Evolutionary conservation across 2,329 filamentous ascomycete species (phyloP).

Genomic region (Colletotrichum australisinense): DNA sequence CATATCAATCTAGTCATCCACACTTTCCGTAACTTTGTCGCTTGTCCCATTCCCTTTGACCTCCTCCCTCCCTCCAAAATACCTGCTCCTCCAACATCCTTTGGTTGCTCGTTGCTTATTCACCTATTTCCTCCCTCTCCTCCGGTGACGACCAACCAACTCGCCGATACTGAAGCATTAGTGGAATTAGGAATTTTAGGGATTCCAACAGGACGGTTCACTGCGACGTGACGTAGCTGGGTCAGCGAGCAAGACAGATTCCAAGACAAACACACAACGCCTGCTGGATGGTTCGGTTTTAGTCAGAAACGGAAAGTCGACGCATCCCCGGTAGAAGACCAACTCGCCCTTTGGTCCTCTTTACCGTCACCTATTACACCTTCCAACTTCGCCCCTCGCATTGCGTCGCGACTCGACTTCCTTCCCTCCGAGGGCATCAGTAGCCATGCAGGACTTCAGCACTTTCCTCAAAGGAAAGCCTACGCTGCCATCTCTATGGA

Average conservation of each 20-base stretch:
- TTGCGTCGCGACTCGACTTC: slow-evolving; percentile 7
- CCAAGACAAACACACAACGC: slow-evolving; percentile 1
- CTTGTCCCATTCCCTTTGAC: slow-evolving; percentile 28
- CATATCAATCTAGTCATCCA: slow-evolving; percentile 36
- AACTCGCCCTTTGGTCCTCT: neutral
- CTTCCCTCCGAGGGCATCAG: neutral
- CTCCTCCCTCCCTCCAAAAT: slow-evolving; percentile 17
- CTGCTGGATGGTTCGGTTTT: slow-evolving; percentile 25
- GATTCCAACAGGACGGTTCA: neutral
- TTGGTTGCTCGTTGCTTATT: slow-evolving; percentile 1
- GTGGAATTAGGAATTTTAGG: slow-evolving; percentile 3
- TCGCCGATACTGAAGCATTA: neutral
- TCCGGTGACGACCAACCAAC: slow-evolving; percentile 1
- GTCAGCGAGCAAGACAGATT: neutral
- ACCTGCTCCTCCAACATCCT: neutral
- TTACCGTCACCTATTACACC: slow-evolving; percentile 1
- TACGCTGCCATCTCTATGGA: slow-evolving; percentile 51
- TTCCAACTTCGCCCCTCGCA: slow-evolving; percentile 1
- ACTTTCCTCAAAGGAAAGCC: slow-evolving; percentile 53
- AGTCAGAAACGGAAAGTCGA: slow-evolving; percentile 20
- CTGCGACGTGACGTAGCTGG: slow-evolving; percentile 26
- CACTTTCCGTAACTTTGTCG: slow-evolving; percentile 21
- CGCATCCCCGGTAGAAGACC: slow-evolving; percentile 10
- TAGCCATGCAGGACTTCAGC: slow-evolving; percentile 51
- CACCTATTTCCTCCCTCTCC: slow-evolving; percentile 12